Evolutionary conservation across 75 land plant species (phyloP).

Genomic region (Picea sitchensis): DNA sequence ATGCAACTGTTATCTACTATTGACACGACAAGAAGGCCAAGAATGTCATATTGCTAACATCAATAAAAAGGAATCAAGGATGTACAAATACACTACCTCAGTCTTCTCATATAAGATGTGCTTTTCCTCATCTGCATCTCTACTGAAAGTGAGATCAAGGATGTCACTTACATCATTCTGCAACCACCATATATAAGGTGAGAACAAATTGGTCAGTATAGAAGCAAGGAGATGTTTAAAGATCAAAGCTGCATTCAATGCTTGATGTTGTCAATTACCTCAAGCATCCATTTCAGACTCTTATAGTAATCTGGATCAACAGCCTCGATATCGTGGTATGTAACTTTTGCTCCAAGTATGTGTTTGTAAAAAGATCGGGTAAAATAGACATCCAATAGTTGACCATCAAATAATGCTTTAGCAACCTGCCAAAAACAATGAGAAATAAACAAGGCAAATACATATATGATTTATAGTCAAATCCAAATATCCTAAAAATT

Average conservation of each 20-base stretch:
- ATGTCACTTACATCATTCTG: slow-evolving; percentile 75
- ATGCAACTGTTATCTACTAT: not conserved
- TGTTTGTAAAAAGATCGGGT: slow-evolving; percentile 87
- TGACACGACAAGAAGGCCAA: not conserved
- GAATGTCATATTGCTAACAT: not conserved
- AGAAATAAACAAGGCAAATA: not conserved
- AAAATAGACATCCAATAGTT: slow-evolving; percentile 74
- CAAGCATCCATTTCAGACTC: slow-evolving; percentile 79
- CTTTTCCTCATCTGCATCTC: slow-evolving; percentile 84
- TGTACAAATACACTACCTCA: slow-evolving; percentile 40
- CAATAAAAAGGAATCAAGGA: not conserved
- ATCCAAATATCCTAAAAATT: not conserved
- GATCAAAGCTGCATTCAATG: not conserved
- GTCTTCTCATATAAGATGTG: slow-evolving; percentile 76
- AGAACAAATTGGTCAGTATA: not conserved
- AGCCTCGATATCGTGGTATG: slow-evolving; percentile 87
- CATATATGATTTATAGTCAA: not conserved
- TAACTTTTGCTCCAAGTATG: slow-evolving; percentile 72
- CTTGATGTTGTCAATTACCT: slow-evolving; percentile 31
- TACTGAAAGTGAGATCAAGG: slow-evolving; percentile 66
- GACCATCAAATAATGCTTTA: slow-evolving; percentile 87
- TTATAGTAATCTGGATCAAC: slow-evolving; percentile 77
- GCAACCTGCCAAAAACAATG: slow-evolving; percentile 43
- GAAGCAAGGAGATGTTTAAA: not conserved
- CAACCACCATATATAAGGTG: not conserved